These are phyloP conservation scores for Metschnikowia picachoensis DNA, from an alignment of 805 yeast genomes.

Conservation along the genomic window DNA sequence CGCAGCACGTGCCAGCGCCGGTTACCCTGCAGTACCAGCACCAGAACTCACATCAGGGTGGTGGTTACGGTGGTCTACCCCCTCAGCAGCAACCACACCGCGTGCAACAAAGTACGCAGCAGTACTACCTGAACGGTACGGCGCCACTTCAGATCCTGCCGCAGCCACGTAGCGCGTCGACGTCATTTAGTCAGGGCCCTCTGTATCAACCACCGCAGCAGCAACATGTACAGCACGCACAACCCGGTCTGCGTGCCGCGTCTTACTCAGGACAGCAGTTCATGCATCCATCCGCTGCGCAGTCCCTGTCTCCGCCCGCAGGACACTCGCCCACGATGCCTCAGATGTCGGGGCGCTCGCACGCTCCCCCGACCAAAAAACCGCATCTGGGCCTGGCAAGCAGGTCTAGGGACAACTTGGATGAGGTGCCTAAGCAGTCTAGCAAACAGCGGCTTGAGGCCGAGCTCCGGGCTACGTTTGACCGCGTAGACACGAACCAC, in stretches of 20 bases:
- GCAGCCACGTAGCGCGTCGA: slow-evolving; percentile 4
- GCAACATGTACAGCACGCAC: slow-evolving; percentile 1
- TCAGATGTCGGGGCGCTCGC: slow-evolving; percentile 1
- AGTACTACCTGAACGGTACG: slow-evolving; percentile 1
- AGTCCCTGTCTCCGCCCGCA: slow-evolving; percentile 2
- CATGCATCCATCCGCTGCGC: background rate
- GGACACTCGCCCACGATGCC: slow-evolving; percentile 1
- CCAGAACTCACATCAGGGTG: slow-evolving; percentile 2
- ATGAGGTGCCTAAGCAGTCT: slow-evolving; percentile 17
- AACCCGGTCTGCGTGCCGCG: background rate
- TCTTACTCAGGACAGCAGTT: slow-evolving; percentile 3
- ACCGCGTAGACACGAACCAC: slow-evolving; percentile 50
- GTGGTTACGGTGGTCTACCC: background rate
- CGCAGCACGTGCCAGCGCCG: background rate
- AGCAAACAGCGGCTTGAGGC: slow-evolving; percentile 43
- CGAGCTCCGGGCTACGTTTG: slow-evolving; percentile 48
- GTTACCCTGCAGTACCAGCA: slow-evolving; percentile 1
- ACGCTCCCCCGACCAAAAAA: slow-evolving; percentile 11
- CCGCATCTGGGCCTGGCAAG: slow-evolving; percentile 17
- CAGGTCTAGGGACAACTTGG: slow-evolving; percentile 21
- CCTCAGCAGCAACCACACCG: slow-evolving; percentile 3
- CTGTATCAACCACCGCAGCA: slow-evolving; percentile 2
- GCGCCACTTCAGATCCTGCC: slow-evolving; percentile 5
- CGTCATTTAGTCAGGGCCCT: background rate
- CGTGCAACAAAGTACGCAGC: background rate